Base-by-base conservation (phyloP, 2,329 filamentous ascomycete species). In the Magnaporthiopsis rhizophila region DNA sequence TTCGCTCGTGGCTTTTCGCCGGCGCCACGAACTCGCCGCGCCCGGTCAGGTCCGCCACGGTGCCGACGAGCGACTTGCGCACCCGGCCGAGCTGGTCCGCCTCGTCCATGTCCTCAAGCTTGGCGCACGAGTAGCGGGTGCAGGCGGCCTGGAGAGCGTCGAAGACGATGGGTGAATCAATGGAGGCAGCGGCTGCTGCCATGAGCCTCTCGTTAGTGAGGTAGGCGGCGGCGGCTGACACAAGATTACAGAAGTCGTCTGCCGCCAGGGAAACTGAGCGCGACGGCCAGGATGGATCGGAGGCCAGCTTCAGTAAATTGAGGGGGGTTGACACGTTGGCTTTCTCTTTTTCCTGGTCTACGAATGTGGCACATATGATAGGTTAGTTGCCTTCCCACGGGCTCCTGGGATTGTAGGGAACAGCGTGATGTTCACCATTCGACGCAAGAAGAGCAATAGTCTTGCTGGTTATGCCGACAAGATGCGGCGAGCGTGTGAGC, bases 401-500 rank as follows among this genome's bases (percentile, higher is more conserved):
- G 58, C n/a, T 12, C 58, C n/a, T 1, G 18, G n/a, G 4, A 53
- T 1, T 0, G 30, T 7, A 15, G 7, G 6, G 28, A 32, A 56
- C 1, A 3, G 18, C 2, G n/a, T 12, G n/a, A 18, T 28, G 57
- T 72, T 59, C 72, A 82, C 81, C 75, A 71, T 86, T 83, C 1
- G 74, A 74, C 24, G 80, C 76, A 5, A 88, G 76, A 21, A 88
- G 75, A 26, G 78, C 79, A 3, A 88, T 73, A 26, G 86, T 78
- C 71, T 83, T 86, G 77, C 81, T 84, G 64, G 84, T 78, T 66
- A 86, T 80, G 58, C 76, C 76, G 38, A 87, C 72, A 36, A 82
- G 78, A 3, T 77, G 72, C 58, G 74, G 73, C 62, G 75, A 79
- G 32, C 78, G 70, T 24, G 73, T 71, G 26, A 83, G 71, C 7